Evolutionary conservation across 2,329 filamentous ascomycete species (phyloP), one percentile per base, ranked within the genome.

Genomic region (Fusarium virguliforme): DNA sequence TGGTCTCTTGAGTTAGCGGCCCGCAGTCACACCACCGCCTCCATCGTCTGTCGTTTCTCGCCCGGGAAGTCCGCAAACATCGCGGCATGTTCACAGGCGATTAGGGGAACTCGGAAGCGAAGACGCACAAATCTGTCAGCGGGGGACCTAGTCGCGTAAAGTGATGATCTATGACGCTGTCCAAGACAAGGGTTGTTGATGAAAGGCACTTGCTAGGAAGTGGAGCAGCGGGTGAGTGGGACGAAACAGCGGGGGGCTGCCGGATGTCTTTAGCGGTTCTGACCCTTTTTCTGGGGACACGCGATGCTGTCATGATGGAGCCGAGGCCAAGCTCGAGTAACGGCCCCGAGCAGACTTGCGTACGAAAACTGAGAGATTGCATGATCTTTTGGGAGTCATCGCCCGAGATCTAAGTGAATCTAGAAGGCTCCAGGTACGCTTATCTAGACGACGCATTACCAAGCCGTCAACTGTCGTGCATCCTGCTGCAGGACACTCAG

Each of bases 121-220:
- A 43, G 18, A 30, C 30, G 40, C 40, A 24, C 56, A 41, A 24
- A 32, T 46, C 50, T 41, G 34, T 41, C 38, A 57, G 18, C 65
- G 40, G 59, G 57, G 53, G 53, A 59, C 50, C 55, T 61, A 28
- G 51, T 59, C 65, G 69, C 63, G 69, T 72, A 66, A 72, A 70
- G 66, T 70, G 58, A 72, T 70, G 54, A 65, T 71, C 68, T 46
- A 72, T 71, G 69, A 71, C 69, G 69, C 62, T 69, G 60, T 59
- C 53, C 22, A 34, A 58, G 60, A 62, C 69, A 72, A 63, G 69
- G 69, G 65, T 72, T 50, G 55, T 60, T 40, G 50, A 54, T 38
- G 38, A n/a, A 58, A 40, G 24, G 48, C 46, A 53, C 60, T 35
- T 30, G 24, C 18, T 56, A 37, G 28, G 15, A 59, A 65, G 68